These are phyloP conservation scores for Blastobotrys proliferans DNA, from an alignment of 1,139 yeast species.

Conservation along the genomic window DNA sequence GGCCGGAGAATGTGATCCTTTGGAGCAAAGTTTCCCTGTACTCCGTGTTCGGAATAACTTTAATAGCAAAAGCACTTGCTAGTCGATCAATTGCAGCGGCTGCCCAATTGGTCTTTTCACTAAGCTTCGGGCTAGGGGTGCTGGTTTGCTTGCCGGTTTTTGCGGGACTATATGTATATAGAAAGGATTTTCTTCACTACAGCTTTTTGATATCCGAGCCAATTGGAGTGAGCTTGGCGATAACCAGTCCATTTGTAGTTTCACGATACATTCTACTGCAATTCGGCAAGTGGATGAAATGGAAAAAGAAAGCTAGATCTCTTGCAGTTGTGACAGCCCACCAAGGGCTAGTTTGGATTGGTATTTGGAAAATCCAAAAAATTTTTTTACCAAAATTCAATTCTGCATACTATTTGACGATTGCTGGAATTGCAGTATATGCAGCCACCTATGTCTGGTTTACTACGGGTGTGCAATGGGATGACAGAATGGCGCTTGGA, in stretches of 20 bases:
- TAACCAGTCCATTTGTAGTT: conserved; percentile 1
- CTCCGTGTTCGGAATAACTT: too few species aligned
- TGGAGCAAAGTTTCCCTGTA: too few species aligned
- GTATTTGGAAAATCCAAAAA: not conserved
- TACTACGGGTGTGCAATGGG: not conserved
- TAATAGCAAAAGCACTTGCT: too few species aligned
- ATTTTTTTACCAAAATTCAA: not conserved
- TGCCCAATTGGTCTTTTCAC: not conserved
- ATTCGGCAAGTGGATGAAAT: not conserved
- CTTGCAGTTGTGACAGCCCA: not conserved
- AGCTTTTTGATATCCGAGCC: not conserved
- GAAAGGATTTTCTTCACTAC: not conserved
- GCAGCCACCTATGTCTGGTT: not conserved
- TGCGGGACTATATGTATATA: not conserved
- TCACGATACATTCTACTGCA: not conserved
- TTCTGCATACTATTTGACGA: not conserved
- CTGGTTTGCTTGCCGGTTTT: not conserved
- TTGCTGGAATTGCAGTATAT: not conserved
- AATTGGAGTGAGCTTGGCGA: not conserved
- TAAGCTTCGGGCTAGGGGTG: not conserved
- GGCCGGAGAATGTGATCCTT: too few species aligned
- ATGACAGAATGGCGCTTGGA: not conserved
- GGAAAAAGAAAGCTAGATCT: not conserved
- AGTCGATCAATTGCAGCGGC: too few species aligned
- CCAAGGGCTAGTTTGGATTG: not conserved